These are phyloP conservation scores for Tetrahymena elliotti DNA, from an alignment of 73 alveolate genomes.

Conservation along the genomic window DNA sequence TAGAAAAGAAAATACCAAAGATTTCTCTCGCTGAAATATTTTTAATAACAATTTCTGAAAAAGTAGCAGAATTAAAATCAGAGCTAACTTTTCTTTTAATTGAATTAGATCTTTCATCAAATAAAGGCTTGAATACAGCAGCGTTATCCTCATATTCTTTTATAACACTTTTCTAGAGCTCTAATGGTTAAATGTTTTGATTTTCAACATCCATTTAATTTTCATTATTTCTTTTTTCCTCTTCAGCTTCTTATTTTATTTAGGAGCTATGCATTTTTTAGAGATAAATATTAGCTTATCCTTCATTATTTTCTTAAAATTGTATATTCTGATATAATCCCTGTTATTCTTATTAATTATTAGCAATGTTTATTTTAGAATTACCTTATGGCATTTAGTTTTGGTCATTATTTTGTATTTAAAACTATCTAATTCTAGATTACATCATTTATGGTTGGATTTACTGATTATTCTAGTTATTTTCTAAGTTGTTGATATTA, in stretches of 20 bases:
- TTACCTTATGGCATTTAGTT: not conserved
- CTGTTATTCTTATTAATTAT: not conserved
- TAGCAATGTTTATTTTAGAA: not conserved
- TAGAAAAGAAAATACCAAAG: not conserved
- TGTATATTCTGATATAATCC: too few species aligned
- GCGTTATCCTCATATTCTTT: not conserved
- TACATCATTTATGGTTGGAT: not conserved
- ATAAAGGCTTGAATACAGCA: not conserved
- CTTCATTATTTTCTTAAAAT: not conserved
- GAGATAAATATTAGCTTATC: not conserved
- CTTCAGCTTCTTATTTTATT: not conserved
- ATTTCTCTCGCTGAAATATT: not conserved
- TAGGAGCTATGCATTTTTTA: not conserved
- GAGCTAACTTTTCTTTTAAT: not conserved
- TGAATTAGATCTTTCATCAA: not conserved
- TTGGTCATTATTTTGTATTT: not conserved
- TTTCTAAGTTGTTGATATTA: too few species aligned
- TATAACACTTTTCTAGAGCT: not conserved
- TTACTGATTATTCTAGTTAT: too few species aligned
- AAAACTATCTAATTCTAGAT: not conserved
- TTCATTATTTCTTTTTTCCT: not conserved
- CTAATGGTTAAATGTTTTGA: not conserved
- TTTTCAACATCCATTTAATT: not conserved
- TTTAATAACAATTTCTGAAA: not conserved
- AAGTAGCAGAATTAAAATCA: not conserved